Evolutionary conservation across 306 rosid genomes (phyloP).

Genomic region (Vicia villosa): DNA sequence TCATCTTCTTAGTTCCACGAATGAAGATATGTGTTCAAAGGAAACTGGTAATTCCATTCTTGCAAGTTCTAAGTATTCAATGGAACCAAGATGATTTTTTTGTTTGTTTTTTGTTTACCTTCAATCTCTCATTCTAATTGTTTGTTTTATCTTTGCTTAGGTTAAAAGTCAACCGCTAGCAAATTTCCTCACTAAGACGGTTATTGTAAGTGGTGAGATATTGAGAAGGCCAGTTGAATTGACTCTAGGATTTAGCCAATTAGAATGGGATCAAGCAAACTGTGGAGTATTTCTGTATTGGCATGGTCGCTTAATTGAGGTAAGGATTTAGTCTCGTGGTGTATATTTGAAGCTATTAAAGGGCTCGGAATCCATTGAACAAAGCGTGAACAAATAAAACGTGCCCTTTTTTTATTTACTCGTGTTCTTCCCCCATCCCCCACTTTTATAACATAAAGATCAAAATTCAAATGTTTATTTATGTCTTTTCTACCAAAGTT

Average conservation of each 20-base stretch:
- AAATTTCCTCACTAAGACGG: constrained; percentile 53
- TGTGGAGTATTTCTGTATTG: constrained; percentile 63
- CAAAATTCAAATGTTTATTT: not conserved
- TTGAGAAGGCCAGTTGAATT: constrained; percentile 45
- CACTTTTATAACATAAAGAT: not conserved
- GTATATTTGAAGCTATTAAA: not conserved
- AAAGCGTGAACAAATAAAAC: not conserved
- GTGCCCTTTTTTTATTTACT: not conserved
- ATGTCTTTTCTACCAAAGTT: not conserved
- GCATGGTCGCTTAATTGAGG: constrained; percentile 70
- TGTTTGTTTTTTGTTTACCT: not conserved
- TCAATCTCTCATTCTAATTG: constrained; percentile 19
- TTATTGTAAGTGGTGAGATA: constrained; percentile 40
- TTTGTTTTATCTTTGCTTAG: constrained; percentile 39
- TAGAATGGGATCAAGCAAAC: constrained; percentile 62
- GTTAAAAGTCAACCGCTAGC: constrained; percentile 56
- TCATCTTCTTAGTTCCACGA: constrained; percentile 62
- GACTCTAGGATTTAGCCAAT: constrained; percentile 49
- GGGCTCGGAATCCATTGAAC: not conserved
- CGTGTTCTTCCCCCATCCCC: not conserved
- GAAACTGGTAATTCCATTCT: constrained; percentile 47
- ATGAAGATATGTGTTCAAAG: constrained; percentile 61
- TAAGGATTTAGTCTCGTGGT: constrained; percentile 28
- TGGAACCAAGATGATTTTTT: not conserved
- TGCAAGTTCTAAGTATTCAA: constrained; percentile 11